Base-by-base conservation (phyloP, 1,284 basidiomycete species). In the Thecaphora frezii region DNA sequence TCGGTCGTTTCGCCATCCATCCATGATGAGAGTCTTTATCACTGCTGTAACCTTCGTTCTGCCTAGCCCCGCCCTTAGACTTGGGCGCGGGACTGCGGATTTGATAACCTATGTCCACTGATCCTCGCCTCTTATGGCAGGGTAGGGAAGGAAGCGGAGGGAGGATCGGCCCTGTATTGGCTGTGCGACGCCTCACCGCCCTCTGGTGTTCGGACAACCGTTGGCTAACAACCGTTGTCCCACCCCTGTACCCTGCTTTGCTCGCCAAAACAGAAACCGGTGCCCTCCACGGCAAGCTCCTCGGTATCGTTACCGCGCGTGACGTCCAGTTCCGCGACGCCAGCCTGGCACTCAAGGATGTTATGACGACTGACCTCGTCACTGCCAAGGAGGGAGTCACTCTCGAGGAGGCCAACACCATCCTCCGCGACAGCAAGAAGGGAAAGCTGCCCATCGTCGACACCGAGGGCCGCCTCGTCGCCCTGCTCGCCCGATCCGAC, bases 371-470 rank as follows among this genome's bases (percentile, higher is more conserved):
- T 25, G 74, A 78, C 38, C 68, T 78, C 18, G 75, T 78, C 46
- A 76, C 72, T 25, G 76, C 76, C 39, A 53, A 49, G 40, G 42
- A 71, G 52, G 76, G 76, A 44, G 55, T 77, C 46, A 94, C 92
- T 2, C 88, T 98, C 49, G 82, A 86, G 55, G 87, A 97, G 81
- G 96, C 94, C 66, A 98, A 99, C 83, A 83, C 87, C 74, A 90
- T 99, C 74, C 86, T 99, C 33, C 91, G 94, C 46, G 89, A 91
- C 80, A 94, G 90, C 44, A 98, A 98, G 81, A 97, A 97, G 84
- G 94, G 94, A 63, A 98, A 98, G 81, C 86, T 98, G 1, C 94
- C 76, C 47, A 78, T 78, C 48, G 67, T 78, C 44, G 73, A 78
- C 48, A 38, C 45, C 23, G 59, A 66, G 46, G 75, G 75, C 40